phyloP scores from a whole-genome alignment of 192 early-diverging fungal species.

The Pilobolus umbonatus region DNA sequence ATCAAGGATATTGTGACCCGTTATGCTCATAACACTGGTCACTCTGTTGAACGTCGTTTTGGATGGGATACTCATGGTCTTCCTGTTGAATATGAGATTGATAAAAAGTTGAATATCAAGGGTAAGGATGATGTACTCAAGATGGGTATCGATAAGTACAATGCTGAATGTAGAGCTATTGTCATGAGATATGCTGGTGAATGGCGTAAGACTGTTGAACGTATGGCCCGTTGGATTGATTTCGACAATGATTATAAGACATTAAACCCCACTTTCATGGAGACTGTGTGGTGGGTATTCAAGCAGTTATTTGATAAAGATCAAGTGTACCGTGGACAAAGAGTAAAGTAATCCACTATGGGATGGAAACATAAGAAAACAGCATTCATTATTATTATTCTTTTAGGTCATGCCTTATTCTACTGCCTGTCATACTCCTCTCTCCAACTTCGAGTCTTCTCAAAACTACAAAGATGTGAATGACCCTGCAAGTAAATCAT shows the following conservation, averaged over 20 bases:
- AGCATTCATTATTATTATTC: neutral
- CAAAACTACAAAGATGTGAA: conserved; percentile 98
- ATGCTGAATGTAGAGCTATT: conserved; percentile 92
- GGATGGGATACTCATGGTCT: conserved; percentile 96
- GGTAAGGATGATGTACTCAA: conserved; percentile 83
- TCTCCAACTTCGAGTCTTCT: conserved; percentile 96
- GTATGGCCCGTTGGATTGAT: conserved; percentile 99
- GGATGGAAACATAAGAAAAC: neutral
- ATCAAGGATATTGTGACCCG: conserved; percentile 99
- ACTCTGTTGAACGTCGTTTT: conserved; percentile 95
- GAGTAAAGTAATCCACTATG: conserved; percentile 17
- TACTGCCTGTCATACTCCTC: conserved; percentile 82
- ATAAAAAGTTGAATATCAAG: conserved; percentile 86
- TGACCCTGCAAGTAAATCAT: conserved; percentile 78
- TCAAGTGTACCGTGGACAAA: conserved; percentile 91
- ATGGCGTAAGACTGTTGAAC: conserved; percentile 91
- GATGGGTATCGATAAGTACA: conserved; percentile 97
- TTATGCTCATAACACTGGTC: conserved; percentile 91
- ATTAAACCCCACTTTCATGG: conserved; percentile 93
- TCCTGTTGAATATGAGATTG: conserved; percentile 92
- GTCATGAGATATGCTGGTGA: conserved; percentile 93
- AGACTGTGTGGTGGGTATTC: conserved; percentile 99
- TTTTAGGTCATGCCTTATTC: conserved; percentile 91
- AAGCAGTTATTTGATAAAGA: conserved; percentile 92
- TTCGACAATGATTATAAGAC: conserved; percentile 99